phyloP scores from a whole-genome alignment of 2,329 filamentous ascomycete species.

The Gaeumannomyces sp. region DNA sequence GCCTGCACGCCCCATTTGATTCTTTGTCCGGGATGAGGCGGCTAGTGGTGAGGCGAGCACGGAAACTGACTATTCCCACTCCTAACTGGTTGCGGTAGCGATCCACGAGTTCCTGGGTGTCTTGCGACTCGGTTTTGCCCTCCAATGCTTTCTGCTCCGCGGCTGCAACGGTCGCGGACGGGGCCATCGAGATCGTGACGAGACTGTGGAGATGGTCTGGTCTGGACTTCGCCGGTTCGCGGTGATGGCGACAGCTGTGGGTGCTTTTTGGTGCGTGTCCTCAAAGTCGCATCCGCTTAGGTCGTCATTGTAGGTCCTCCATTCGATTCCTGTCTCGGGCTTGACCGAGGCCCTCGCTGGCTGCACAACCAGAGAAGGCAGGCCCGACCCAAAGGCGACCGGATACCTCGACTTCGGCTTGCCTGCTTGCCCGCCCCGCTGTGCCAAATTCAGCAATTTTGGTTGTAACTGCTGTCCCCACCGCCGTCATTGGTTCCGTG shows the following conservation, averaged over 20 bases:
- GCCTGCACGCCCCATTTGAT: neutral
- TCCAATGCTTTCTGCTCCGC: slow-evolving; percentile 23
- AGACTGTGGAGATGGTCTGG: neutral
- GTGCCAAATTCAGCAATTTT: slow-evolving; percentile 1
- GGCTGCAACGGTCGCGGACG: slow-evolving; percentile 19
- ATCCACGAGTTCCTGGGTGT: slow-evolving; percentile 36
- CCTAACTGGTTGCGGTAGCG: slow-evolving; percentile 32
- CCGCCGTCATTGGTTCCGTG: neutral
- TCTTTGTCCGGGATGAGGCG: neutral
- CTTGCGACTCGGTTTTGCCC: slow-evolving; percentile 33
- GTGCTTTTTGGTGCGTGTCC: neutral
- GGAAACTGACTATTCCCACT: slow-evolving; percentile 31
- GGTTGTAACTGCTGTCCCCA: neutral
- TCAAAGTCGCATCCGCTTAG: neutral
- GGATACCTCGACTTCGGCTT: neutral
- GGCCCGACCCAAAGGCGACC: neutral
- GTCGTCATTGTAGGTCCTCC: too few species aligned
- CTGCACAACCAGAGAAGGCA: neutral
- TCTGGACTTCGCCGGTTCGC: neutral
- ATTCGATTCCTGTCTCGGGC: neutral
- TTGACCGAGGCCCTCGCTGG: neutral
- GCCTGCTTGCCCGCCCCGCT: neutral
- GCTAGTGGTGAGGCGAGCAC: neutral
- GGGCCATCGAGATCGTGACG: slow-evolving; percentile 12
- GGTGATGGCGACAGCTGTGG: neutral